phyloP scores from a whole-genome alignment of 192 early-diverging fungal species.

The Coemansia sp. region DNA sequence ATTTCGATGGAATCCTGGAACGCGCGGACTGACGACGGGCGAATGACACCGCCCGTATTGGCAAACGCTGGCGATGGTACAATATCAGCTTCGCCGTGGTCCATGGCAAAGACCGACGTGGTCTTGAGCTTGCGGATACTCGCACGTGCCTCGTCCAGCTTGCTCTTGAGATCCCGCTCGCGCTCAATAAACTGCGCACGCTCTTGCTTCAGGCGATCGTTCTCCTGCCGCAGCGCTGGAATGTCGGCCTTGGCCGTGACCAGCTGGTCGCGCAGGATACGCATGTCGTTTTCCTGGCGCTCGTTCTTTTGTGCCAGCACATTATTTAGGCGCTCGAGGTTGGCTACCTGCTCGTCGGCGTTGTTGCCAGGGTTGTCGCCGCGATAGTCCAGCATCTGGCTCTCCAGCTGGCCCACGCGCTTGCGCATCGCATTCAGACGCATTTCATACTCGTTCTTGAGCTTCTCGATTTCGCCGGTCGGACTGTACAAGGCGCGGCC shows the following conservation, averaged over 20 bases:
- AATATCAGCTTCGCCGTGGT: constrained; percentile 47
- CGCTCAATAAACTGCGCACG: constrained; percentile 34
- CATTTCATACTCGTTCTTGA: constrained; percentile 63
- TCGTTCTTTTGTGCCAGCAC: constrained; percentile 50
- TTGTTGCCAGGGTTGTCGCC: constrained; percentile 33
- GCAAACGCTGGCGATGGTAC: constrained; percentile 53
- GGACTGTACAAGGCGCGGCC: constrained; percentile 9
- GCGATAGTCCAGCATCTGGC: constrained; percentile 53
- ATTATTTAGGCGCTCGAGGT: constrained; percentile 52
- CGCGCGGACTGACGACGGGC: constrained; percentile 63
- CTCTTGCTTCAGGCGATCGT: constrained; percentile 41
- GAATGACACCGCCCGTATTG: constrained; percentile 64
- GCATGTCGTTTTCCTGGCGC: constrained; percentile 48
- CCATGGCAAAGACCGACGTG: constrained; percentile 52
- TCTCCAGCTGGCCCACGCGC: constrained; percentile 67
- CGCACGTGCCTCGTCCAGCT: constrained; percentile 53
- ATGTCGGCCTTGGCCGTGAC: constrained; percentile 37
- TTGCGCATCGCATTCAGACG: constrained; percentile 60
- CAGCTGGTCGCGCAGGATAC: constrained; percentile 46
- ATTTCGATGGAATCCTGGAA: constrained; percentile 86
- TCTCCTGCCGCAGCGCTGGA: constrained; percentile 39
- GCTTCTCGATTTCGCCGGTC: constrained; percentile 43
- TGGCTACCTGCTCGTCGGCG: constrained; percentile 42
- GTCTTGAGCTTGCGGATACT: constrained; percentile 59
- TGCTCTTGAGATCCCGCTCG: constrained; percentile 47